These are phyloP conservation scores for Malbranchea zuffiana DNA, from an alignment of 2,329 filamentous ascomycete species.

Conservation along the genomic window DNA sequence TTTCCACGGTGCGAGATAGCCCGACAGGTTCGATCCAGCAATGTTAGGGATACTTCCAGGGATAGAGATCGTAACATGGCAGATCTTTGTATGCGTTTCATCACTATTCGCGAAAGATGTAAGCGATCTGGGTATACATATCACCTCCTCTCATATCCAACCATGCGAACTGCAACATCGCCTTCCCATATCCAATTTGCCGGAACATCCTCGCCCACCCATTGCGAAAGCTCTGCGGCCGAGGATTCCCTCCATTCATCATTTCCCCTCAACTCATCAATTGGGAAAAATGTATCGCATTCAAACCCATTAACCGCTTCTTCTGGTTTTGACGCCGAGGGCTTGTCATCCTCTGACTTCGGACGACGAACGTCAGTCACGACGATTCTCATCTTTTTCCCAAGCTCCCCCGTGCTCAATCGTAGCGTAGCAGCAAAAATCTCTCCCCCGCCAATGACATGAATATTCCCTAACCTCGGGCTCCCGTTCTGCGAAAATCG, in stretches of 20 bases:
- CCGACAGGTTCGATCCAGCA: no score
- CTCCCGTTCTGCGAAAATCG: constrained; percentile 6
- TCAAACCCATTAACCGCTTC: constrained; percentile 26
- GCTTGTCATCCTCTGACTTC: constrained; percentile 10
- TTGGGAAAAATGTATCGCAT: constrained; percentile 41
- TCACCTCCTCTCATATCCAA: constrained; percentile 33
- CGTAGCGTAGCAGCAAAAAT: constrained; percentile 65
- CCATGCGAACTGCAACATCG: constrained; percentile 40
- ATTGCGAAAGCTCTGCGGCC: constrained; percentile 27
- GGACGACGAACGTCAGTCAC: constrained; percentile 32
- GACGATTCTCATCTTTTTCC: constrained; percentile 25
- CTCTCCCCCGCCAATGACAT: constrained; percentile 82
- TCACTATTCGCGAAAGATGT: no score
- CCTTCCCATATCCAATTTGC: constrained; percentile 39
- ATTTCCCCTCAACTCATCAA: constrained; percentile 24
- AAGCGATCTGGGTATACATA: no score
- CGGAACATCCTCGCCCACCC: constrained; percentile 34
- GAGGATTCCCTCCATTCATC: constrained; percentile 27
- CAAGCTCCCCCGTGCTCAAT: constrained; percentile 9
- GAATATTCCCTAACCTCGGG: constrained; percentile 48
- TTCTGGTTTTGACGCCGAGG: constrained; percentile 9
- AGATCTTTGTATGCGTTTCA: no score
- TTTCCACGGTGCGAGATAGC: no score
- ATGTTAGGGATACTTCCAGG: no score
- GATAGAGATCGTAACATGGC: no score